A percentile compares a stretch with the other conserved stretches of the same genome.
Evolutionary conservation across 768 basidiomycete genomes (phyloP).

Genomic region (Tulasnella sp.): DNA sequence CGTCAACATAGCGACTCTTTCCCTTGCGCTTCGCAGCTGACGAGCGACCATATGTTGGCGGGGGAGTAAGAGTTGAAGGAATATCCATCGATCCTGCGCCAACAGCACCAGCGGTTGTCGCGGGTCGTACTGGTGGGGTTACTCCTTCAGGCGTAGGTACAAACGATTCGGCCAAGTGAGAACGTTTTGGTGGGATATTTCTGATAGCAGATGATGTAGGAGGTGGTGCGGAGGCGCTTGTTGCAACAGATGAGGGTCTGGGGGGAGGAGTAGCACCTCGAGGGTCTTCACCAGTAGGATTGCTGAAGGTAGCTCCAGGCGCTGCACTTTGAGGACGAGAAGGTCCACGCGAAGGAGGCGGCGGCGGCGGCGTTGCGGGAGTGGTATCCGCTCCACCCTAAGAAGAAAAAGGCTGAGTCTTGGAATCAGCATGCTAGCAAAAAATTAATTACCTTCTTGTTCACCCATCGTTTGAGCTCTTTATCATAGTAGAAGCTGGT

Average conservation of each 20-base stretch:
- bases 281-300: neutral
- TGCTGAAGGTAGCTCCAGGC: slow-evolving; percentile 35
- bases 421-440: neutral
- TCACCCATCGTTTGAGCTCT: slow-evolving; percentile 92
- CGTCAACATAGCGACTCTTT: slow-evolving; percentile 13
- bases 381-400: slow-evolving; percentile 46
- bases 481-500: slow-evolving; percentile 86
- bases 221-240: neutral
- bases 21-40: slow-evolving; percentile 13
- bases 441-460: slow-evolving; percentile 56
- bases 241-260: neutral
- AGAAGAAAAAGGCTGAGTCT: slow-evolving; percentile 11
- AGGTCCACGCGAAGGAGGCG: slow-evolving; percentile 75
- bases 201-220: neutral
- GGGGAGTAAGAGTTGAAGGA: neutral
- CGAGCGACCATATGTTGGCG: neutral
- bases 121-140: too few species aligned
- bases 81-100: neutral
- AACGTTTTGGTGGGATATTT: slow-evolving; percentile 1
- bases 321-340: slow-evolving; percentile 78
- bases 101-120: neutral
- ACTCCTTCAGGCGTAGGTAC: too few species aligned
- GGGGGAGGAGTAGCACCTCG: slow-evolving; percentile 13
- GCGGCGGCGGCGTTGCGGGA: slow-evolving; percentile 41
- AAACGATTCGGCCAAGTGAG: slow-evolving; percentile 11